These are phyloP conservation scores for Lonicera japonica DNA, from an alignment of 129 eudicot genomes.

Conservation along the genomic window DNA sequence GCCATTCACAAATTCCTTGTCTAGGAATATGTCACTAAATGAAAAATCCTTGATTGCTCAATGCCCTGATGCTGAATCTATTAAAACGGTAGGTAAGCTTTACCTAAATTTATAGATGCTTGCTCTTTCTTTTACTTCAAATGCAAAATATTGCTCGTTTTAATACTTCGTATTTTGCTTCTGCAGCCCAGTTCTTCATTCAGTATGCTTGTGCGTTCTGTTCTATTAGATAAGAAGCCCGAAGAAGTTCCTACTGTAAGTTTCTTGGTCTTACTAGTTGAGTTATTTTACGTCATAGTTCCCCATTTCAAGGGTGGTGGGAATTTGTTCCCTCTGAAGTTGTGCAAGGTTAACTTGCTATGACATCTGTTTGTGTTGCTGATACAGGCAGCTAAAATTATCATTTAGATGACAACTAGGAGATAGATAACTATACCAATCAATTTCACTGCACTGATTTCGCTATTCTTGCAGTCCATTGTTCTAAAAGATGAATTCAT, in stretches of 20 bases:
- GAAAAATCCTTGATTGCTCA: constrained; percentile 39
- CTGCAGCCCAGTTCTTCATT: constrained; percentile 80
- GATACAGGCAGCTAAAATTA: too few relatives aligned
- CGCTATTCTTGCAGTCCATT: too few relatives aligned
- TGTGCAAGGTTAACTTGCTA: too few relatives aligned
- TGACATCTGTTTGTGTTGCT: too few relatives aligned
- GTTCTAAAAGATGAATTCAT: too few relatives aligned
- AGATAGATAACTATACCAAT: too few relatives aligned
- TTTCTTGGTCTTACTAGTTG: neutral
- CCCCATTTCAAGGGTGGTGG: too few relatives aligned
- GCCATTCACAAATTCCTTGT: constrained; percentile 60
- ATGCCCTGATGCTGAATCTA: constrained; percentile 37
- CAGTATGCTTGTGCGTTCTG: constrained; percentile 70
- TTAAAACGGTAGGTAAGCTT: constrained; percentile 46
- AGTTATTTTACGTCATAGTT: too few relatives aligned
- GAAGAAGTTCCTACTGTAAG: constrained; percentile 96
- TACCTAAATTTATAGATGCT: neutral
- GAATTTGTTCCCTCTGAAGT: too few relatives aligned
- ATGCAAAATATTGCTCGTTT: neutral
- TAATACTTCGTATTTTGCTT: constrained; percentile 20
- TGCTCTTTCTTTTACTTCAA: neutral
- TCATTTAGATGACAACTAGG: too few relatives aligned
- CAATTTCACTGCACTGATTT: too few relatives aligned
- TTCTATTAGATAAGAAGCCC: constrained; percentile 78
- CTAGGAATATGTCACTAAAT: constrained; percentile 50